Evolutionary conservation across 163 green algal species (phyloP).

Genomic region (Prototheca cutis): DNA sequence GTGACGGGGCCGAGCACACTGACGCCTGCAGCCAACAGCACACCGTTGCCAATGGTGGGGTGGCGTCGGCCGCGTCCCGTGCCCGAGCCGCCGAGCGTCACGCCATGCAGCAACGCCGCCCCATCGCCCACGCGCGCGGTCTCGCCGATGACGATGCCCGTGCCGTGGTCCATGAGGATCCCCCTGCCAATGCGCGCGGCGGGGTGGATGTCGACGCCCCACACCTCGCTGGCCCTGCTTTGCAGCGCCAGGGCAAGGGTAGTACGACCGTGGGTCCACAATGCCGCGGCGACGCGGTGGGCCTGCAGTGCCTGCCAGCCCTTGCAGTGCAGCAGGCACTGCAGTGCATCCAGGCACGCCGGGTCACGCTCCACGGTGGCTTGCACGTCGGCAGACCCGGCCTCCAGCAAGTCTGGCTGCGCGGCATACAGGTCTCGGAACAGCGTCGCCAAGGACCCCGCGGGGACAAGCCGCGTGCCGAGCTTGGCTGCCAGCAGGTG

Average conservation of each 20-base stretch:
- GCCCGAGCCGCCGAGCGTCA: constrained; percentile 86
- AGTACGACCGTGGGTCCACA: constrained; percentile 77
- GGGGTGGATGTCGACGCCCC: constrained; percentile 93
- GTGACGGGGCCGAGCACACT: constrained; percentile 77
- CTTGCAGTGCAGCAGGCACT: constrained; percentile 69
- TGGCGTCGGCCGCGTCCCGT: constrained; percentile 68
- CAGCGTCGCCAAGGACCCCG: constrained; percentile 67
- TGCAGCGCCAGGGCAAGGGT: constrained; percentile 80
- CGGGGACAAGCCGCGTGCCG: constrained; percentile 56
- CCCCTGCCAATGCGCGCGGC: constrained; percentile 71
- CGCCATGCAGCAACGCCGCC: constrained; percentile 90
- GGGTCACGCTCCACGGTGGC: constrained; percentile 88
- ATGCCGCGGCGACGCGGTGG: constrained; percentile 76
- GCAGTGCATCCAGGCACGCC: constrained; percentile 76
- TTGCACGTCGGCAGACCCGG: constrained; percentile 57
- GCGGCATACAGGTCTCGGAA: constrained; percentile 61
- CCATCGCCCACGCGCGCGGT: constrained; percentile 89
- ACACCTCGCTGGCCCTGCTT: constrained; percentile 69
- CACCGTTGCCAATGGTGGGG: constrained; percentile 75
- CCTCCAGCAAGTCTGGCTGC: constrained; percentile 40
- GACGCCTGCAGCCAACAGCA: constrained; percentile 89
- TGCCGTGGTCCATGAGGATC: constrained; percentile 92
- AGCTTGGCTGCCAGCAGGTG: constrained; percentile 87
- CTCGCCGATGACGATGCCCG: constrained; percentile 92
- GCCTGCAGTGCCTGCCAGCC: constrained; percentile 63